These are phyloP conservation scores for Verticillium nubilum DNA, from an alignment of 2,329 filamentous ascomycete species.

Conservation along the genomic window DNA sequence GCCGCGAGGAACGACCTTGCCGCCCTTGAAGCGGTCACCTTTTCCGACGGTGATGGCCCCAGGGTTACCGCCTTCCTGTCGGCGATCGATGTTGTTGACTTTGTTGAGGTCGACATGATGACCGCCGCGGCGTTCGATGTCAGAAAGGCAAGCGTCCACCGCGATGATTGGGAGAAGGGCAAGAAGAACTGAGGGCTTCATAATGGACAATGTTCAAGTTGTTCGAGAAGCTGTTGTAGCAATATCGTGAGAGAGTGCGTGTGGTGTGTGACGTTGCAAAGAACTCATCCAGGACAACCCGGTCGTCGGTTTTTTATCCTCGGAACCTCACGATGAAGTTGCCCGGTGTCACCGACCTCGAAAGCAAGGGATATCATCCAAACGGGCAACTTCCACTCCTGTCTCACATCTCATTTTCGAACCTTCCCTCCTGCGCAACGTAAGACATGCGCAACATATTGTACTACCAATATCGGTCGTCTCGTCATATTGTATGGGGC, in stretches of 20 bases:
- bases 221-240: not conserved
- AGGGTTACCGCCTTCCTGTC: not conserved
- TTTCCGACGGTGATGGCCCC: not conserved
- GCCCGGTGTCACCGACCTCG: not conserved
- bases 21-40: slow-evolving; percentile 10
- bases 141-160: not conserved
- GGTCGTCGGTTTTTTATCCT: not conserved
- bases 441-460: not conserved
- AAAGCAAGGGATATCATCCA: not conserved
- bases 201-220: not conserved
- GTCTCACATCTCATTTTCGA: not conserved
- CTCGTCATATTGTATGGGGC: not conserved
- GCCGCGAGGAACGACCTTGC: slow-evolving; percentile 20
- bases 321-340: not conserved
- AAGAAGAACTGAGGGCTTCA: not conserved
- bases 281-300: not conserved
- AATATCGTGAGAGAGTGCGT: not conserved
- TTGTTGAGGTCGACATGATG: not conserved
- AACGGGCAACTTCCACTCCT: not conserved
- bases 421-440: not conserved
- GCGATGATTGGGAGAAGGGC: not conserved
- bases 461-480: not conserved
- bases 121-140: not conserved
- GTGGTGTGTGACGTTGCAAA: not conserved
- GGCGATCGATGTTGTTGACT: not conserved